Percentiles rank a stretch among this genome's conserved stretches.
Evolutionary conservation across 441 rosid genomes (phyloP).

Genomic region (Euphorbia corollata): DNA sequence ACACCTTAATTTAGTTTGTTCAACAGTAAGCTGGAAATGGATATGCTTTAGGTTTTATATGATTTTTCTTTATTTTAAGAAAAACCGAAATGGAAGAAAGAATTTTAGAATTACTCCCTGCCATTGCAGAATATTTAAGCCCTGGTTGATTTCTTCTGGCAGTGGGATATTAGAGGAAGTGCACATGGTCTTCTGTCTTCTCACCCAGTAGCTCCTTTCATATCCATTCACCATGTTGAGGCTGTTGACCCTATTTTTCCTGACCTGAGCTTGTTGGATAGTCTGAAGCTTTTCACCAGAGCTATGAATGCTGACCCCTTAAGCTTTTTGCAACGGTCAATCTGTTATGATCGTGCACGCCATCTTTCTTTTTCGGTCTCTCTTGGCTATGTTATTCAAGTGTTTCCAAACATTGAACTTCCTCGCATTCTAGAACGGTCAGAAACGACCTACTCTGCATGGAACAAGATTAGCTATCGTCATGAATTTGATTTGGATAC

Average conservation of each 20-base stretch:
- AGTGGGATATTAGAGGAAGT: constrained; percentile 89
- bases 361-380: constrained; percentile 57
- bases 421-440: constrained; percentile 74
- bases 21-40: not conserved
- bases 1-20: not conserved
- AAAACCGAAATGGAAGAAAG: not conserved
- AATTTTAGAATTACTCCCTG: constrained; percentile 5
- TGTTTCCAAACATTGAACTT: constrained; percentile 49
- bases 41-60: not conserved
- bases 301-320: constrained; percentile 59
- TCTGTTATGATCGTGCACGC: constrained; percentile 55
- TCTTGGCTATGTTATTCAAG: constrained; percentile 73
- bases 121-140: constrained; percentile 2
- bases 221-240: constrained; percentile 82
- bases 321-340: constrained; percentile 73
- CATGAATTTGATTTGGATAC: constrained; percentile 78
- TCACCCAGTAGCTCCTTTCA: constrained; percentile 75
- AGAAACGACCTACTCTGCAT: constrained; percentile 68
- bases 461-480: constrained; percentile 48
- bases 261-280: constrained; percentile 51
- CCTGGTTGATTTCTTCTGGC: constrained; percentile 21
- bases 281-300: constrained; percentile 62
- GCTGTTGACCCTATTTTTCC: constrained; percentile 76
- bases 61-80: not conserved
- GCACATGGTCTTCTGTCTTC: constrained; percentile 68